Evolutionary conservation across 2,329 filamentous ascomycete species (phyloP).

Genomic region (Plectosphaerella sp.): DNA sequence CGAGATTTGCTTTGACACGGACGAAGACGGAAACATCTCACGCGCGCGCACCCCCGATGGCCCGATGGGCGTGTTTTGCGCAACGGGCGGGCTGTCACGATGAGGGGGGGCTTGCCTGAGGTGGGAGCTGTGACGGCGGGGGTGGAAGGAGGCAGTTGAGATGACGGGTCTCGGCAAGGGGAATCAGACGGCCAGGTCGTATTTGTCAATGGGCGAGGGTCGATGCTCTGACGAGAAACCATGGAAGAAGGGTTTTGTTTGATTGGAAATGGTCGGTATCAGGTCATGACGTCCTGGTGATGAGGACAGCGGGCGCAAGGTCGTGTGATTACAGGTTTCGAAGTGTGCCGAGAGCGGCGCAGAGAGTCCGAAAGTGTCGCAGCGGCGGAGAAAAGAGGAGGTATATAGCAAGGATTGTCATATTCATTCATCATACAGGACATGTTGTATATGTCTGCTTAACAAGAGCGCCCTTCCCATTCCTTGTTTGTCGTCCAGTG

Average conservation of each 20-base stretch:
- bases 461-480: too few species aligned
- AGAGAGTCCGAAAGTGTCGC: not conserved
- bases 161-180: constrained; percentile 4
- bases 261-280: not conserved
- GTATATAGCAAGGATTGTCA: not conserved
- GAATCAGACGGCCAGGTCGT: constrained; percentile 2
- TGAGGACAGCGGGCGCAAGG: not conserved
- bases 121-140: not conserved
- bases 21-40: not conserved
- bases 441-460: not conserved
- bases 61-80: not conserved
- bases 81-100: not conserved
- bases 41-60: not conserved
- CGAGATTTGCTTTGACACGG: constrained; percentile 3
- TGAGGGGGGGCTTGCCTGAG: too few species aligned
- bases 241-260: too few species aligned
- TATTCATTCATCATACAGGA: not conserved
- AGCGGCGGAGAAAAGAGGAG: not conserved
- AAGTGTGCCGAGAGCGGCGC: not conserved
- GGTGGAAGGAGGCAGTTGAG: constrained; percentile 4
- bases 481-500: too few species aligned
- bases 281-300: too few species aligned
- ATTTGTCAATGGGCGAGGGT: not conserved
- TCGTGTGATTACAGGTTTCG: not conserved
- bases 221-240: constrained; percentile 1